Evolutionary conservation across 305 asterid genomes (phyloP).

Genomic region (Petunia hybrid): DNA sequence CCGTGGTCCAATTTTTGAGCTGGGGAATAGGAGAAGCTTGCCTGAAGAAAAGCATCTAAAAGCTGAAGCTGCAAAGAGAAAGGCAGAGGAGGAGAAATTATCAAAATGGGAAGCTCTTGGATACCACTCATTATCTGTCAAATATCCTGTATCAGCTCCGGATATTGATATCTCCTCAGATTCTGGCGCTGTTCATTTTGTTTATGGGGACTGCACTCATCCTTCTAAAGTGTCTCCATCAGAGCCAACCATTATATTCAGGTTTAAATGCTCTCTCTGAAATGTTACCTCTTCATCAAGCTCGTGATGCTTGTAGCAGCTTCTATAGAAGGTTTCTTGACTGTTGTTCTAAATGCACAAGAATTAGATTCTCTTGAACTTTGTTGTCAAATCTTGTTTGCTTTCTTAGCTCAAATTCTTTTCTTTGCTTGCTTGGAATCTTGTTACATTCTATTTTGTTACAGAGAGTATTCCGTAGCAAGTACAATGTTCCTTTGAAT

Average conservation of each 20-base stretch:
- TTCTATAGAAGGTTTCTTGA: constrained; percentile 4
- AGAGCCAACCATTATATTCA: constrained; percentile 75
- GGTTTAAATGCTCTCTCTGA: constrained; percentile 48
- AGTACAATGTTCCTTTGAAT: not conserved
- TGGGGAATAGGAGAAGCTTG: constrained; percentile 53
- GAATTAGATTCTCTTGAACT: not conserved
- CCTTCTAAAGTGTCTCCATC: constrained; percentile 67
- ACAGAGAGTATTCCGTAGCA: not conserved
- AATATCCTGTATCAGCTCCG: constrained; percentile 54
- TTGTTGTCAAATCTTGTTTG: not conserved
- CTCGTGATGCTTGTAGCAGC: constrained; percentile 14
- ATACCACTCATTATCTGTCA: constrained; percentile 71
- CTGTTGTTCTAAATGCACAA: not conserved
- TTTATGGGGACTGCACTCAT: constrained; percentile 95
- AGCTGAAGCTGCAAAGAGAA: constrained; percentile 76
- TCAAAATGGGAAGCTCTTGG: constrained; percentile 91
- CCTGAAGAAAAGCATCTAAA: constrained; percentile 66
- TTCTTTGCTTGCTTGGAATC: not conserved
- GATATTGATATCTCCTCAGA: constrained; percentile 62
- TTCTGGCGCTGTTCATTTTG: constrained; percentile 76
- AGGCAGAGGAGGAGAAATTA: constrained; percentile 73
- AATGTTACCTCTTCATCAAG: not conserved
- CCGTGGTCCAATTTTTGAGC: constrained; percentile 45
- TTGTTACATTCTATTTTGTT: too few species aligned
- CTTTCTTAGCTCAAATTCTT: not conserved